Evolutionary conservation across 2,329 filamentous ascomycete species (phyloP).

Genomic region (Hypoxylon sp.): DNA sequence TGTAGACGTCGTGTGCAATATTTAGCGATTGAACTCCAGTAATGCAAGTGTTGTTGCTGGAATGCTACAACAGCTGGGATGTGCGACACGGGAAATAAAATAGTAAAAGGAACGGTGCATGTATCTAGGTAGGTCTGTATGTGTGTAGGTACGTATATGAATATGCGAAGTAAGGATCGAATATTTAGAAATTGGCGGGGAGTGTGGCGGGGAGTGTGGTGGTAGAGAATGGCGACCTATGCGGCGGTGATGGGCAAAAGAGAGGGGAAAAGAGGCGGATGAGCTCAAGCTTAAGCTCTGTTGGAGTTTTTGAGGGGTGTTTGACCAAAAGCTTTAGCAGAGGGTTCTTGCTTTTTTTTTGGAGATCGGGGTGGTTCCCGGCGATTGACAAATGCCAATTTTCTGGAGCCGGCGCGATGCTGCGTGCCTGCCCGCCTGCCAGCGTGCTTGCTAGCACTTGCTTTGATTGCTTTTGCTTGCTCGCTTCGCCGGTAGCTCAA

Average conservation of each 20-base stretch:
- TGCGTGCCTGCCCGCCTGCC: slow-evolving; percentile 16
- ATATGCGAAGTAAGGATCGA: background rate
- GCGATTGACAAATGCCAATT: slow-evolving; percentile 31
- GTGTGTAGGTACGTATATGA: background rate
- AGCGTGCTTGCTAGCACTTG: slow-evolving; percentile 40
- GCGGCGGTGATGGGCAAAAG: background rate
- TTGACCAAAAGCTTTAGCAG: slow-evolving; percentile 11
- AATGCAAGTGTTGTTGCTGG: slow-evolving; percentile 9
- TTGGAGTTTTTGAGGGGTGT: slow-evolving; percentile 29
- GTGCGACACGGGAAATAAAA: background rate
- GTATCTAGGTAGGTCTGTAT: background rate
- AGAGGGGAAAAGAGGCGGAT: slow-evolving; percentile 3
- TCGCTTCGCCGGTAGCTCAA: slow-evolving; percentile 58
- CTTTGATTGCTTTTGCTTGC: slow-evolving; percentile 41
- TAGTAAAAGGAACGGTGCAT: background rate
- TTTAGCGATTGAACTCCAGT: slow-evolving; percentile 27
- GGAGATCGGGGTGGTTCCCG: slow-evolving; percentile 19
- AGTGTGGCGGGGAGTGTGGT: background rate
- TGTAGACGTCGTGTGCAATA: slow-evolving; percentile 58
- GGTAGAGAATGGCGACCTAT: background rate
- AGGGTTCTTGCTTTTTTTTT: slow-evolving; percentile 29
- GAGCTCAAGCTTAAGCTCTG: slow-evolving; percentile 15
- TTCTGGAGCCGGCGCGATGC: slow-evolving; percentile 13
- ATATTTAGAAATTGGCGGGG: background rate
- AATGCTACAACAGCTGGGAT: slow-evolving; percentile 27